Evolutionary conservation across 495 filamentous ascomycete species (phyloP).

Genomic region (Hypoxylon subgilvum): DNA sequence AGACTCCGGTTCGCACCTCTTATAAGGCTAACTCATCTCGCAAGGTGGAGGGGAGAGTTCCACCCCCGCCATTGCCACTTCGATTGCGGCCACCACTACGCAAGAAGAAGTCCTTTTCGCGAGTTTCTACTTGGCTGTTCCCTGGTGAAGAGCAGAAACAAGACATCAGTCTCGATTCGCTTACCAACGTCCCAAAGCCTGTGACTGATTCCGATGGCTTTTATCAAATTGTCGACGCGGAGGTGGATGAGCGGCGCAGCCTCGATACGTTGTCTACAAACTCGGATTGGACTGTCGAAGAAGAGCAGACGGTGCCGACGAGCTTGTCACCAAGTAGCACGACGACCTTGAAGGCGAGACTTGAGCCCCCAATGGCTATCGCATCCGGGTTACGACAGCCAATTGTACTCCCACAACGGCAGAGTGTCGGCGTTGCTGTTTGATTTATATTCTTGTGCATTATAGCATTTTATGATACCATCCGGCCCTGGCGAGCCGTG

Average conservation of each 20-base stretch:
- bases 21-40: slow-evolving; percentile 40
- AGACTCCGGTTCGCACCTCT: slow-evolving; percentile 21
- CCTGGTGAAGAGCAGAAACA: slow-evolving; percentile 43
- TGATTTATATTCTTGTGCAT: slow-evolving; percentile 40
- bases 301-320: slow-evolving; percentile 49
- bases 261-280: slow-evolving; percentile 48
- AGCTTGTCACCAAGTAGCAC: slow-evolving; percentile 53
- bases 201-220: slow-evolving; percentile 56
- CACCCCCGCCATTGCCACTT: slow-evolving; percentile 60
- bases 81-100: slow-evolving; percentile 56
- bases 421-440: slow-evolving; percentile 55
- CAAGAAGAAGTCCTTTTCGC: slow-evolving; percentile 64
- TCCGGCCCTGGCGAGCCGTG: slow-evolving; percentile 32
- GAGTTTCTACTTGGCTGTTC: slow-evolving; percentile 63
- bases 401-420: slow-evolving; percentile 39
- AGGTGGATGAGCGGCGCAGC: slow-evolving; percentile 40
- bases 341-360: slow-evolving; percentile 42
- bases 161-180: slow-evolving; percentile 48
- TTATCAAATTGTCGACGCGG: slow-evolving; percentile 55
- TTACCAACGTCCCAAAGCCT: slow-evolving; percentile 57
- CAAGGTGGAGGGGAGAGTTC: slow-evolving; percentile 43
- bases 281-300: slow-evolving; percentile 51
- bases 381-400: slow-evolving; percentile 36
- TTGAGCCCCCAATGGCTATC: slow-evolving; percentile 33
- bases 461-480: slow-evolving; percentile 37